Evolutionary conservation across 495 filamentous ascomycete species (phyloP).

Genomic region (Neurospora sp.): DNA sequence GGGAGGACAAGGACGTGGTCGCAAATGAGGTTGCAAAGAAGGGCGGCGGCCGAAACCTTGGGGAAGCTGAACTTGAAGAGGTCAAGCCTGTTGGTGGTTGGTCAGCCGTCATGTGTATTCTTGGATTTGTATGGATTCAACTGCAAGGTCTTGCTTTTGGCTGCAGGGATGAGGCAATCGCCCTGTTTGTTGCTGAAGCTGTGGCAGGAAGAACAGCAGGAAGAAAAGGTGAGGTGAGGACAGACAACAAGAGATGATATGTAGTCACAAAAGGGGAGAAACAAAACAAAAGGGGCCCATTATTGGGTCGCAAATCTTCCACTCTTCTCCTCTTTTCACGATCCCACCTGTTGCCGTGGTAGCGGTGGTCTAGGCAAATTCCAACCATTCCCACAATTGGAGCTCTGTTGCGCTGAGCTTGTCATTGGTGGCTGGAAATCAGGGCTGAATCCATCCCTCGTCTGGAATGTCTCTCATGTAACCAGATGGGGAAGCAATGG

Average conservation of each 20-base stretch:
- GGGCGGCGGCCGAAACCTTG: background rate
- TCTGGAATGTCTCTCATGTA: background rate
- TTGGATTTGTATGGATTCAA: background rate
- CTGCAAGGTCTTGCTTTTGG: background rate
- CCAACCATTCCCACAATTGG: background rate
- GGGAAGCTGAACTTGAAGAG: background rate
- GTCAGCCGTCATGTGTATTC: background rate
- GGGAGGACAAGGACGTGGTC: background rate
- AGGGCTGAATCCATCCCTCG: background rate
- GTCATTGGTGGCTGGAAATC: background rate
- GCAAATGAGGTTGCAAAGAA: background rate
- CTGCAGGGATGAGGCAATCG: background rate
- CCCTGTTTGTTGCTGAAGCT: background rate
- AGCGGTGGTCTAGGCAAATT: background rate
- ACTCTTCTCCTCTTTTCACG: background rate
- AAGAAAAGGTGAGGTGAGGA: background rate
- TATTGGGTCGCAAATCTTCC: background rate
- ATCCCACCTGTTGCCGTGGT: background rate
- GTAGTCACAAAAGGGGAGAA: background rate
- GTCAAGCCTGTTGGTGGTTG: background rate
- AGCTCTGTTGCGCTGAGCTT: background rate
- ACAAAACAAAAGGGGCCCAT: background rate
- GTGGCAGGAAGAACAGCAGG: background rate
- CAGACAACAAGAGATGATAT: background rate
- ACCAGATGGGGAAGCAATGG: background rate